Evolutionary conservation across 352 stramenopile genomes (phyloP).

Genomic region (Blastocystis sp.): DNA sequence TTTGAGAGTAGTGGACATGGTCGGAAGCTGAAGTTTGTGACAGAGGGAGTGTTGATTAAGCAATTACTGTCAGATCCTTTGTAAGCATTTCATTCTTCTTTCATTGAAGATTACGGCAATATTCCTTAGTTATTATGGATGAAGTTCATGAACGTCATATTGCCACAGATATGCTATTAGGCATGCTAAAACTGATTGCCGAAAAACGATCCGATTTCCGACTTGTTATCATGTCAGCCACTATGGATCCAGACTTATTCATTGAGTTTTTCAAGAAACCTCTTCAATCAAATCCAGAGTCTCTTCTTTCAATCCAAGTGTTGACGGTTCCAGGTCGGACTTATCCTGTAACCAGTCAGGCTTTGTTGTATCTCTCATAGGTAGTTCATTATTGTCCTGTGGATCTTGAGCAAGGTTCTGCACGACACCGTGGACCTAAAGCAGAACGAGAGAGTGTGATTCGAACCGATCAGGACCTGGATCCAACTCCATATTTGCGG

Average conservation of each 20-base stretch:
- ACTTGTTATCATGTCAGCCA: conserved; percentile 65
- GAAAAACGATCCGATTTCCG: conserved; percentile 80
- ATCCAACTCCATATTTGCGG: conserved; percentile 20
- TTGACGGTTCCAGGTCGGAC: conserved; percentile 25
- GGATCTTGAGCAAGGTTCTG: background rate
- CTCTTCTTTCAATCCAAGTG: background rate
- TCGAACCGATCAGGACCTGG: background rate
- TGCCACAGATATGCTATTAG: conserved; percentile 48
- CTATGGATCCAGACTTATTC: conserved; percentile 90
- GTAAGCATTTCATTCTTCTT: background rate
- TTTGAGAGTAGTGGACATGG: conserved; percentile 40
- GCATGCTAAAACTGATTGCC: conserved; percentile 68
- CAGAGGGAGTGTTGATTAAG: conserved; percentile 47
- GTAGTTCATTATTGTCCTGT: conserved; percentile 28
- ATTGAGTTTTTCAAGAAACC: conserved; percentile 82
- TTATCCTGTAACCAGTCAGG: conserved; percentile 21
- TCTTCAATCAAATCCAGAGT: too few species aligned
- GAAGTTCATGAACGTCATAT: conserved; percentile 61
- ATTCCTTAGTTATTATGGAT: conserved; percentile 53
- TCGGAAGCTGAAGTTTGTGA: conserved; percentile 50
- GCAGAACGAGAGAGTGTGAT: conserved; percentile 21
- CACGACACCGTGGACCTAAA: background rate
- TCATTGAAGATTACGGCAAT: conserved; percentile 8
- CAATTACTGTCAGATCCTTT: conserved; percentile 43
- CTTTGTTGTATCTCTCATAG: background rate